Evolutionary conservation across 345 rosid genomes (phyloP).

Genomic region (Syzygium aromaticum): DNA sequence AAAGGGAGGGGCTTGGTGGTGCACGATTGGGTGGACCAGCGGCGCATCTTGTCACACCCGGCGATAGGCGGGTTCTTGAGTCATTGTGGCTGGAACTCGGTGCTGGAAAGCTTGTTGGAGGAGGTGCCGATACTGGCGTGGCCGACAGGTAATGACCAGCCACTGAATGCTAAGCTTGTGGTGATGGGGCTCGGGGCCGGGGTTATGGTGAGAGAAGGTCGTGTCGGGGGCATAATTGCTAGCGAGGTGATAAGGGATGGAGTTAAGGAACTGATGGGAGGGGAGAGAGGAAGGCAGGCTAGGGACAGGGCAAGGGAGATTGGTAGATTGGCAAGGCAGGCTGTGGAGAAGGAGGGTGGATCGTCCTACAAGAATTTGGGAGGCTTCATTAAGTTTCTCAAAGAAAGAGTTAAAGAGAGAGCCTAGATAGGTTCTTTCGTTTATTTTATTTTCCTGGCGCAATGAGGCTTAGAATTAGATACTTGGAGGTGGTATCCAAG

Average conservation of each 20-base stretch:
- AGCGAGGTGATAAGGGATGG: slow-evolving; percentile 1
- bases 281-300: slow-evolving; percentile 8
- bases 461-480: neutral
- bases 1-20: neutral
- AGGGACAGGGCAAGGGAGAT: slow-evolving; percentile 13
- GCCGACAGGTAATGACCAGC: slow-evolving; percentile 15
- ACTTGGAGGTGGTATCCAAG: neutral
- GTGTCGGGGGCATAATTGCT: neutral
- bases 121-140: slow-evolving; percentile 20
- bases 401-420: neutral
- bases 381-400: slow-evolving; percentile 5
- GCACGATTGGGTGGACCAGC: neutral
- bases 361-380: slow-evolving; percentile 12
- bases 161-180: slow-evolving; percentile 15
- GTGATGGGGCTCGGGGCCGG: slow-evolving; percentile 1
- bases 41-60: neutral
- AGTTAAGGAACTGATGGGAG: slow-evolving; percentile 15
- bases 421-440: neutral
- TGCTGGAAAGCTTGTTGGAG: slow-evolving; percentile 11
- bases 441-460: neutral
- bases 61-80: slow-evolving; percentile 1
- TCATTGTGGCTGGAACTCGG: slow-evolving; percentile 13
- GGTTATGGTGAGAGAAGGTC: neutral
- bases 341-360: slow-evolving; percentile 6
- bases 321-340: slow-evolving; percentile 4